Evolutionary conservation across 768 basidiomycete genomes (phyloP).

Genomic region (Porpolomopsis calyptriformis): DNA sequence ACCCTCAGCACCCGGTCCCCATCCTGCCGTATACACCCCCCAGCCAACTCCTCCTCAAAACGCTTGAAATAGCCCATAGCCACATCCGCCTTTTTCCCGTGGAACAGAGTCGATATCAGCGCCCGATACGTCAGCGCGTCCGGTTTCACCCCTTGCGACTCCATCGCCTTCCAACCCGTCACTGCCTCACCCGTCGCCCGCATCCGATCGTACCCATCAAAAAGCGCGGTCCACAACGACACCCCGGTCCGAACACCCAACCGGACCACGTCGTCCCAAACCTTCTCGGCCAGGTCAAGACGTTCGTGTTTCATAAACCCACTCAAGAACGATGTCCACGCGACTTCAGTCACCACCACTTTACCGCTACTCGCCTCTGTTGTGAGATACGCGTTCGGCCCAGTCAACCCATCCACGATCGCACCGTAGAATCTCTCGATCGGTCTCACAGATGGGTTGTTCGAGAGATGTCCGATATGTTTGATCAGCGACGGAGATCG

Average conservation of each 20-base stretch:
- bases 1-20: slow-evolving; percentile 28
- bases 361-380: slow-evolving; percentile 26
- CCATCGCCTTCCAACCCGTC: slow-evolving; percentile 56
- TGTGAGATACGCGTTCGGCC: slow-evolving; percentile 45
- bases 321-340: slow-evolving; percentile 57
- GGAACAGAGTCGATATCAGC: slow-evolving; percentile 52
- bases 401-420: slow-evolving; percentile 41
- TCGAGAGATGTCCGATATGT: slow-evolving; percentile 38
- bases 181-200: slow-evolving; percentile 44
- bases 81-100: slow-evolving; percentile 37
- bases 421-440: slow-evolving; percentile 41
- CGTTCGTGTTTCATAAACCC: slow-evolving; percentile 49
- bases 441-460: slow-evolving; percentile 17
- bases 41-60: slow-evolving; percentile 32
- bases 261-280: slow-evolving; percentile 60
- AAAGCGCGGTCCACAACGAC: slow-evolving; percentile 59
- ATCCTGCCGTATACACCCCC: slow-evolving; percentile 1
- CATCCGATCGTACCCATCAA: slow-evolving; percentile 49
- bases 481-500: slow-evolving; percentile 38
- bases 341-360: slow-evolving; percentile 43
- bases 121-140: slow-evolving; percentile 59
- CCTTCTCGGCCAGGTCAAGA: slow-evolving; percentile 43
- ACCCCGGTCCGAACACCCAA: slow-evolving; percentile 41
- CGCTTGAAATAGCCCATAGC: slow-evolving; percentile 41
- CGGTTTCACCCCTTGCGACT: slow-evolving; percentile 42